These are phyloP conservation scores for Aspergillus diversus DNA, from an alignment of 495 filamentous ascomycete species.

Conservation along the genomic window DNA sequence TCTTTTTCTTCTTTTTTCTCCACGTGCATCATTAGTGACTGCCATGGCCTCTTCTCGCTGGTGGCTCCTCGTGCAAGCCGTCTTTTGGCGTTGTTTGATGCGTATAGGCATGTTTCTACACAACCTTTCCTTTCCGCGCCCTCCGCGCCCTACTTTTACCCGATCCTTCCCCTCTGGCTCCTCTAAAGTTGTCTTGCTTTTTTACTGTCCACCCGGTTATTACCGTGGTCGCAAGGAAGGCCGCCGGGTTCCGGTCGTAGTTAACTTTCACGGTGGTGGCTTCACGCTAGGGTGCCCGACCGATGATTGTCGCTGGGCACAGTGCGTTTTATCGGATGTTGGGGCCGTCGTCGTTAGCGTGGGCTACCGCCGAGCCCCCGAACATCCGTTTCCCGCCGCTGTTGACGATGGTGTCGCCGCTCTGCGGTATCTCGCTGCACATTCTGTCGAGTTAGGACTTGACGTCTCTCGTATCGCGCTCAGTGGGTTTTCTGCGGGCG, in stretches of 20 bases:
- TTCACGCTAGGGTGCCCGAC: slow-evolving; percentile 73
- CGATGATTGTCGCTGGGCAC: slow-evolving; percentile 74
- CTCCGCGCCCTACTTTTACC: slow-evolving; percentile 68
- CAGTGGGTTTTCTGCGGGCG: slow-evolving; percentile 86
- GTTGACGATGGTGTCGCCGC: slow-evolving; percentile 78
- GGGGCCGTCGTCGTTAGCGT: slow-evolving; percentile 70
- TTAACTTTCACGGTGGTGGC: slow-evolving; percentile 80
- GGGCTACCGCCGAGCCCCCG: slow-evolving; percentile 77
- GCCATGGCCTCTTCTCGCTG: slow-evolving; percentile 59
- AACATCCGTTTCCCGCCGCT: slow-evolving; percentile 75
- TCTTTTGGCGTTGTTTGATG: slow-evolving; percentile 79
- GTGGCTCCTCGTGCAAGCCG: slow-evolving; percentile 72
- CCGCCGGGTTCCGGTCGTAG: slow-evolving; percentile 58
- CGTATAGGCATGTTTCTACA: slow-evolving; percentile 79
- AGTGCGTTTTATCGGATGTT: slow-evolving; percentile 55
- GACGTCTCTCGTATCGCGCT: slow-evolving; percentile 68
- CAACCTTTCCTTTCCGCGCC: slow-evolving; percentile 65
- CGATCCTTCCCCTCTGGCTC: slow-evolving; percentile 64
- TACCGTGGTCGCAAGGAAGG: slow-evolving; percentile 37
- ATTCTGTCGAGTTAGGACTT: slow-evolving; percentile 59
- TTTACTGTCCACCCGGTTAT: slow-evolving; percentile 77
- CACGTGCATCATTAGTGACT: slow-evolving; percentile 1
- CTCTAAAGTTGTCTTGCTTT: slow-evolving; percentile 66
- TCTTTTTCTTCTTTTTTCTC: not conserved
- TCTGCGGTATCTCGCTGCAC: slow-evolving; percentile 63